A percentile compares a stretch with the other conserved stretches of the same genome.
These are phyloP conservation scores for Simplicillium aogashimaense DNA, from an alignment of 2,329 filamentous ascomycete genomes.

Conservation along the genomic window DNA sequence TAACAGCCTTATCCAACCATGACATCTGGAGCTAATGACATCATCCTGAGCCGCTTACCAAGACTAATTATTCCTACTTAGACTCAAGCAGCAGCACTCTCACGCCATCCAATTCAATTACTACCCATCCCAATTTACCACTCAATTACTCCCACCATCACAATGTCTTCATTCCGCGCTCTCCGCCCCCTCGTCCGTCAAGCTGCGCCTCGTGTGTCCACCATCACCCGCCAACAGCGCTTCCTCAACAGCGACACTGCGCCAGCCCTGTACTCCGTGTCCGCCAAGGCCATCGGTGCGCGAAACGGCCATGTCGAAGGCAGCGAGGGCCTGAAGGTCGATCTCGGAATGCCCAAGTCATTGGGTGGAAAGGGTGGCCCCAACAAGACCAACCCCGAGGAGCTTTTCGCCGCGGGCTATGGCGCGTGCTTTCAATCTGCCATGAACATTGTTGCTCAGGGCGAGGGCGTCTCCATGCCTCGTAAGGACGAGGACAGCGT, in stretches of 20 bases:
- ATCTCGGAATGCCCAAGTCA: conserved; percentile 31
- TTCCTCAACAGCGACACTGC: conserved; percentile 27
- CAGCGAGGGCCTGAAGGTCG: conserved; percentile 16
- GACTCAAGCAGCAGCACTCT: no score
- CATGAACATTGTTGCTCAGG: conserved; percentile 31
- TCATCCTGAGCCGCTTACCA: no score
- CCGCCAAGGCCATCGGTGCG: conserved; percentile 26
- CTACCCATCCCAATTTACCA: no score
- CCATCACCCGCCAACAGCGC: conserved; percentile 7
- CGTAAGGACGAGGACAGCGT: conserved; percentile 22
- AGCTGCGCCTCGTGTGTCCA: neutral
- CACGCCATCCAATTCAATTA: no score
- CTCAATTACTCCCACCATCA: no score
- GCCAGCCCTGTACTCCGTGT: conserved; percentile 25
- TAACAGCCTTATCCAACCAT: no score
- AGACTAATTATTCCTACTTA: no score
- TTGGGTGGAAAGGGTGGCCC: conserved; percentile 26
- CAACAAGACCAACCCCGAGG: conserved; percentile 35
- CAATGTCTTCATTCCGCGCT: conserved; percentile 3
- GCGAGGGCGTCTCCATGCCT: conserved; percentile 29
- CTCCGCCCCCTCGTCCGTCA: conserved; percentile 3
- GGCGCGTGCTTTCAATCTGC: conserved; percentile 36
- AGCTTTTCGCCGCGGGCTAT: conserved; percentile 36
- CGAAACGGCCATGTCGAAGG: conserved; percentile 18
- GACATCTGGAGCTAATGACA: no score